These are phyloP conservation scores for Erodium maritimum DNA, from an alignment of 345 rosid species.

Conservation along the genomic window DNA sequence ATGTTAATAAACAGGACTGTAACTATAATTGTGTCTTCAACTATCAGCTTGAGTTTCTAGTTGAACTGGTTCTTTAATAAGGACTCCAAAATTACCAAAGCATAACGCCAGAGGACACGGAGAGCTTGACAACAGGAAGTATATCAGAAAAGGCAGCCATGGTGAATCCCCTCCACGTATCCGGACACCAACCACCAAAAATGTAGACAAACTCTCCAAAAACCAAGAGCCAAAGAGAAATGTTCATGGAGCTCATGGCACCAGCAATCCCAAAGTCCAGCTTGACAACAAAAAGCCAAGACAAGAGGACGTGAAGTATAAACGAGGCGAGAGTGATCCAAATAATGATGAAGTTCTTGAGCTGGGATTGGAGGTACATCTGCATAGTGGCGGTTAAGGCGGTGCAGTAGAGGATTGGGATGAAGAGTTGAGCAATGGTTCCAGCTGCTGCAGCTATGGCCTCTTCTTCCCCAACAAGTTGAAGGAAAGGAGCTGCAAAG, in stretches of 20 bases:
- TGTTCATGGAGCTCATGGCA: constrained; percentile 9
- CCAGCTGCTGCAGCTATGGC: constrained; percentile 13
- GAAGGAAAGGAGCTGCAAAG: constrained; percentile 15
- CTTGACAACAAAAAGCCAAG: constrained; percentile 12
- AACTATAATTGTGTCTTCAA: no score
- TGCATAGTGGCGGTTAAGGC: constrained; percentile 18
- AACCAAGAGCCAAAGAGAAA: constrained; percentile 14
- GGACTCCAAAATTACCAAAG: constrained; percentile 16
- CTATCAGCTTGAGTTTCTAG: no score
- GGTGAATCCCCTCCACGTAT: constrained; percentile 16
- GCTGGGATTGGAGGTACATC: constrained; percentile 24
- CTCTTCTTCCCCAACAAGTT: constrained; percentile 13
- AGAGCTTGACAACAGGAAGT: constrained; percentile 19
- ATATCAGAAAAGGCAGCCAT: constrained; percentile 10
- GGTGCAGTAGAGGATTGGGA: constrained; percentile 18
- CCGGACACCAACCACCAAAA: constrained; percentile 15
- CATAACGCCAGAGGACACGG: constrained; percentile 18
- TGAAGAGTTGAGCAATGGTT: constrained; percentile 14
- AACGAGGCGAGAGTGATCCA: constrained; percentile 11
- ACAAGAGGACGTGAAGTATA: constrained; percentile 10
- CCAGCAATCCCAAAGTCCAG: constrained; percentile 10
- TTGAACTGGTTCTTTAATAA: no score
- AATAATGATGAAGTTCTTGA: constrained; percentile 15
- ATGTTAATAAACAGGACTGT: no score
- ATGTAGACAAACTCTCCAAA: constrained; percentile 10